Conservation (phyloP, 176 grass and related monocot genomes). For the Carex scoparia region DNA sequence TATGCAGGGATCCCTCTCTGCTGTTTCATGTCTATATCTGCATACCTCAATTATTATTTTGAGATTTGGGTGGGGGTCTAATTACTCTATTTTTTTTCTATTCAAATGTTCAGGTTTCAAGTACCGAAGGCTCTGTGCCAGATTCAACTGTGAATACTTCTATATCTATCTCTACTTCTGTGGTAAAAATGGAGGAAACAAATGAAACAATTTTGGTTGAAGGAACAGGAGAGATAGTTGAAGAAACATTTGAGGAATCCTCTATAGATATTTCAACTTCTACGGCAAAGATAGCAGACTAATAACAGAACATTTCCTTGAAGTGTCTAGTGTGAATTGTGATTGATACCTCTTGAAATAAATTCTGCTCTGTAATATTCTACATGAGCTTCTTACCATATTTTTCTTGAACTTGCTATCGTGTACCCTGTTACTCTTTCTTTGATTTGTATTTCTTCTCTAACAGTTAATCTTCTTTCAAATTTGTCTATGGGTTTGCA, state of each 20-base stretch:
- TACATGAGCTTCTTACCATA: background rate
- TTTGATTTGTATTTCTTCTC: background rate
- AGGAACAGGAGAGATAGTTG: background rate
- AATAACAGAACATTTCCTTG: background rate
- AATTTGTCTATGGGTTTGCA: background rate
- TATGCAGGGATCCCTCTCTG: background rate
- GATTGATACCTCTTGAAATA: background rate
- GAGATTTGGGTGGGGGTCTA: background rate
- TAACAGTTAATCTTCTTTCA: background rate
- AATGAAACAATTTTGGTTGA: background rate
- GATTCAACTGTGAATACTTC: slow-evolving; percentile 6
- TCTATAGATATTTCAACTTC: background rate
- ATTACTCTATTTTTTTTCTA: background rate
- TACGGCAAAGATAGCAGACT: background rate
- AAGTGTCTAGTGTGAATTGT: background rate
- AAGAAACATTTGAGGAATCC: background rate
- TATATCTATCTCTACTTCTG: background rate
- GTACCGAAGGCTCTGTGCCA: background rate
- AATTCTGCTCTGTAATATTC: background rate
- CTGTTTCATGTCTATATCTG: background rate
- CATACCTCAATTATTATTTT: background rate
- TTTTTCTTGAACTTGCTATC: background rate
- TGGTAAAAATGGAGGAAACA: background rate
- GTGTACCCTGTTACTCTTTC: background rate
- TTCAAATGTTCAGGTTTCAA: background rate